Base-by-base conservation (phyloP, 495 filamentous ascomycete species). In the Terfezia boudieri region DNA sequence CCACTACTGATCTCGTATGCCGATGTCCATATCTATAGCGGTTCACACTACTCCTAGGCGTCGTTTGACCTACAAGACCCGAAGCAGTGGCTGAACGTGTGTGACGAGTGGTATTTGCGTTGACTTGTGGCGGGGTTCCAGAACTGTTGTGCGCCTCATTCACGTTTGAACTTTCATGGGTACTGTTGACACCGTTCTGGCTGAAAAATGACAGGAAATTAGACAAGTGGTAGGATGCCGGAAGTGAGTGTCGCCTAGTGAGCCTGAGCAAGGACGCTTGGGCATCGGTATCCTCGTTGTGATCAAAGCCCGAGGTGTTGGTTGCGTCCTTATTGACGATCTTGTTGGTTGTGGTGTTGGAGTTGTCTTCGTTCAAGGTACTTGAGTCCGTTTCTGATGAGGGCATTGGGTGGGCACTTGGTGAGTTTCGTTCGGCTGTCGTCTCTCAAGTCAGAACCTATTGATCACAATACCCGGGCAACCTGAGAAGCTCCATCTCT, bases 21-120 rank as follows among this genome's bases (percentile, higher is more conserved):
- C 63, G 57, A 61, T 65, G 63, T 51, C 63, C 63, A 59, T 64
- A 64, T 50, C 59, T 56, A 55, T 65, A 59, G 56, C 62, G 59
- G 57, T 65, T 64, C 35, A 51, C 49, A 46, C 41, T 46, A 14
- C 41, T 32, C 26, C 26, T 4, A 32, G 26, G 26, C 26, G 26
- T 4, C 26, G 26, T 7, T 32, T 32, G 26, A 32, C 26, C 26
- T 32, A 32, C 7, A 5, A 32, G 26, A 2, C 14, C 17, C 41
- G 41, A 20, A 14, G 41, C 41, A 46, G 41, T 46, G 41, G 41
- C 41, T 46, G 26, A 32, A 32, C 17, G 41, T 46, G 35, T 52
- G 50, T 49, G 36, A 23, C 56, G 53, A 37, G 50, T 52, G 48
- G 50, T 23, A 37, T 43, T 32, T 37, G 55, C 43, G 43, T 46